Conservation (phyloP, 202 grass and related monocot species). For the Elaeis oleifera region DNA sequence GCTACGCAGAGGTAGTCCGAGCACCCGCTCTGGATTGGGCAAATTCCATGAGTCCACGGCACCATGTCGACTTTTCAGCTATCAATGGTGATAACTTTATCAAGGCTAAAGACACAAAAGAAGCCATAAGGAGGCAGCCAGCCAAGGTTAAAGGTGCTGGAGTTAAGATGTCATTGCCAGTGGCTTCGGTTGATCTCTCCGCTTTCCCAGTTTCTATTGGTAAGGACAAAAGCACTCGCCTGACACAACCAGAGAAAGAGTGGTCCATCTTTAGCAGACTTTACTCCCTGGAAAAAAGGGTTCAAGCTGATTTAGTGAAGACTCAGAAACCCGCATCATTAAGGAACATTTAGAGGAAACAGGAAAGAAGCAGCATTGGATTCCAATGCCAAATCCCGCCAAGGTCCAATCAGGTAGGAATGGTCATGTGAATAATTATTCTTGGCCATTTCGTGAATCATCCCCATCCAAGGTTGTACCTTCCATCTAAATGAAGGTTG, state of each 20-base stretch:
- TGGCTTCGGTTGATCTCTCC: slow-evolving; percentile 40
- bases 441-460: too few relatives aligned
- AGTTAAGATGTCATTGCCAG: slow-evolving; percentile 41
- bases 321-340: slow-evolving; percentile 53
- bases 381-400: too few relatives aligned
- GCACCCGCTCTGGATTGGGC: too few relatives aligned
- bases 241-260: slow-evolving; percentile 49
- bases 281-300: slow-evolving; percentile 87
- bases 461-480: too few relatives aligned
- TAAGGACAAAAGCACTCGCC: slow-evolving; percentile 40
- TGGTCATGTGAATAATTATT: too few relatives aligned
- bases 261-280: slow-evolving; percentile 82
- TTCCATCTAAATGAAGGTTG: too few relatives aligned
- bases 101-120: slow-evolving; percentile 89
- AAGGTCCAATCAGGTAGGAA: too few relatives aligned
- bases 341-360: slow-evolving; percentile 38
- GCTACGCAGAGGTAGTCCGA: too few relatives aligned
- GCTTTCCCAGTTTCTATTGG: slow-evolving; percentile 31
- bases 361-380: too few relatives aligned
- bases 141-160: slow-evolving; percentile 41
- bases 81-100: slow-evolving; percentile 76
- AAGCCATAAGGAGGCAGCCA: slow-evolving; percentile 71
- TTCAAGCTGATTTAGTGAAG: slow-evolving; percentile 60
- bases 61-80: slow-evolving; percentile 31
- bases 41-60: too few relatives aligned